These are phyloP conservation scores for Tetradesmus lagerheimii DNA, from an alignment of 139 green algal species.

Conservation along the genomic window DNA sequence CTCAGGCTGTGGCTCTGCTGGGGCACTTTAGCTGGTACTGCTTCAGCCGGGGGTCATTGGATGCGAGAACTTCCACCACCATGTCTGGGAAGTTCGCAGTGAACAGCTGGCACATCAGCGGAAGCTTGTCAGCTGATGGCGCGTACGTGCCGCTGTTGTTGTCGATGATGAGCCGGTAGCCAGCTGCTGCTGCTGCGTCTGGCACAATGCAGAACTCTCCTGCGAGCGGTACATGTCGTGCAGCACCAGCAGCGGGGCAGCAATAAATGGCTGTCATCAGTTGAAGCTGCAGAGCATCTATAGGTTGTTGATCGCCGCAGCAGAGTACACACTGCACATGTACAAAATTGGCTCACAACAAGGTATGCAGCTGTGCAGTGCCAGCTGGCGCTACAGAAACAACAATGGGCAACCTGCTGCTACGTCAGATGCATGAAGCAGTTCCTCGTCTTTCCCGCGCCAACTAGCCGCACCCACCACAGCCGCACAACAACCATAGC, in stretches of 20 bases:
- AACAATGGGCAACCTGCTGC: too few species aligned
- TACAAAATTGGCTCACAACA: too few species aligned
- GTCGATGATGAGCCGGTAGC: slow-evolving; percentile 55
- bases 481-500: too few species aligned
- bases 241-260: neutral
- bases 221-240: neutral
- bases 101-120: slow-evolving; percentile 51
- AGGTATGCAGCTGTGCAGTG: too few species aligned
- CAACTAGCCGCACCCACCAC: too few species aligned
- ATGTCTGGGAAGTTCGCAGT: slow-evolving; percentile 49
- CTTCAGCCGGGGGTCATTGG: neutral
- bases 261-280: too few species aligned
- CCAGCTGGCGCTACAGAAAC: too few species aligned
- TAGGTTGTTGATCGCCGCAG: too few species aligned
- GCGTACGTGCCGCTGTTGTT: slow-evolving; percentile 54
- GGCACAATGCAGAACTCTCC: slow-evolving; percentile 56
- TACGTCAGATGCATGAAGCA: too few species aligned
- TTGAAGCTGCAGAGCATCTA: too few species aligned
- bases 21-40: slow-evolving; percentile 34
- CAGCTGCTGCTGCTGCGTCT: slow-evolving; percentile 3
- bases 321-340: neutral
- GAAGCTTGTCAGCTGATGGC: slow-evolving; percentile 31
- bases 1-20: slow-evolving; percentile 15
- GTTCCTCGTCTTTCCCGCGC: too few species aligned
- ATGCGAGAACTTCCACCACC: neutral